Evolutionary conservation across 345 rosid species (phyloP).

Genomic region (Kernera saxatilis): DNA sequence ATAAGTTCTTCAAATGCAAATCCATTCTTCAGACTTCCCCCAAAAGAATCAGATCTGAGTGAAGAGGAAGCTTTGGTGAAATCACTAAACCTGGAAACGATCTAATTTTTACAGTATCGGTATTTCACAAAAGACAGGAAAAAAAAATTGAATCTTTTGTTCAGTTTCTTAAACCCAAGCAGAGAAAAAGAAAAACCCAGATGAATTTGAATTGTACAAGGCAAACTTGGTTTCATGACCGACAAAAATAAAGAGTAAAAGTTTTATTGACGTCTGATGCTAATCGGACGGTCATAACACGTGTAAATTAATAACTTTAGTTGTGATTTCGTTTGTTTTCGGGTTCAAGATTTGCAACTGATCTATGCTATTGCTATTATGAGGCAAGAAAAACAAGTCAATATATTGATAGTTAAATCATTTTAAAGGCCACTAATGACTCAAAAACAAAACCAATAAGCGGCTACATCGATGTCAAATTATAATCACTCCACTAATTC

Average conservation of each 20-base stretch:
- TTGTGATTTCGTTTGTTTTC: neutral
- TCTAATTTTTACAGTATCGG: neutral
- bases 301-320: neutral
- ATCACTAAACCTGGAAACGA: neutral
- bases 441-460: too few relatives aligned
- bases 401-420: too few relatives aligned
- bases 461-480: too few relatives aligned
- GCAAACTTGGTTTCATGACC: constrained; percentile 4
- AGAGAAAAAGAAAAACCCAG: neutral
- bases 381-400: neutral
- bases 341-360: neutral
- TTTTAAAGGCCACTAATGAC: too few relatives aligned
- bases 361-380: neutral
- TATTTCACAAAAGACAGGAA: neutral
- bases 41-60: constrained; percentile 16
- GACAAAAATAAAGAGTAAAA: constrained; percentile 1
- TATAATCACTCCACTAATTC: too few relatives aligned
- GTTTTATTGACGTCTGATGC: neutral
- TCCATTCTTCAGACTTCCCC: constrained; percentile 38
- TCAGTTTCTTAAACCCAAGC: neutral
- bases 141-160: neutral
- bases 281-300: neutral
- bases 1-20: constrained; percentile 59
- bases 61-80: neutral
- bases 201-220: constrained; percentile 5